These are phyloP conservation scores for Plantago lanceolata DNA, from an alignment of 305 asterid genomes.

Conservation along the genomic window DNA sequence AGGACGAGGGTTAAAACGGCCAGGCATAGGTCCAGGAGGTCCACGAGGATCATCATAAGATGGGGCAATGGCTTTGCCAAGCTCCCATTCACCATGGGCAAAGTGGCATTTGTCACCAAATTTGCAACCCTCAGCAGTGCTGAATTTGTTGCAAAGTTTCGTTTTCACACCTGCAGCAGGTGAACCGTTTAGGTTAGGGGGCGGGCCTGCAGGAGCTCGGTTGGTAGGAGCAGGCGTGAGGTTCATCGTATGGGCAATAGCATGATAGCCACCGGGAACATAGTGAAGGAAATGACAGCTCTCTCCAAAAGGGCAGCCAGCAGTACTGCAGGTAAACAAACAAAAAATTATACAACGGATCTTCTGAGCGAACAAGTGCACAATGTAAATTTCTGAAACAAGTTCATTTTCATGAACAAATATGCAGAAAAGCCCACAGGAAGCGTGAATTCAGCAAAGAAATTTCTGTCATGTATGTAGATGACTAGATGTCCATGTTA, in stretches of 20 bases:
- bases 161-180: constrained; percentile 46
- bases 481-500: no score
- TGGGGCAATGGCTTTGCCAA: constrained; percentile 51
- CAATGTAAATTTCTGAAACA: constrained; percentile 1
- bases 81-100: constrained; percentile 95
- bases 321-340: constrained; percentile 43
- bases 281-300: constrained; percentile 86
- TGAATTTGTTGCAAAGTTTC: constrained; percentile 67
- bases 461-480: neutral
- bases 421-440: neutral
- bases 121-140: constrained; percentile 83
- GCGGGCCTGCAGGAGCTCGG: constrained; percentile 38
- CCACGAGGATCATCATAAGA: constrained; percentile 56
- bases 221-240: constrained; percentile 52
- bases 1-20: constrained; percentile 41
- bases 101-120: constrained; percentile 78
- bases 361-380: constrained; percentile 8
- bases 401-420: neutral
- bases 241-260: constrained; percentile 84
- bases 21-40: constrained; percentile 35
- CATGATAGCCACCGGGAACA: constrained; percentile 79
- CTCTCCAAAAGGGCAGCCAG: constrained; percentile 92
- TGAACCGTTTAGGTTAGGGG: constrained; percentile 45
- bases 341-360: constrained; percentile 1
- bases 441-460: neutral